phyloP scores from a whole-genome alignment of 176 grass and related monocot species.

The Aegilops speltoides region DNA sequence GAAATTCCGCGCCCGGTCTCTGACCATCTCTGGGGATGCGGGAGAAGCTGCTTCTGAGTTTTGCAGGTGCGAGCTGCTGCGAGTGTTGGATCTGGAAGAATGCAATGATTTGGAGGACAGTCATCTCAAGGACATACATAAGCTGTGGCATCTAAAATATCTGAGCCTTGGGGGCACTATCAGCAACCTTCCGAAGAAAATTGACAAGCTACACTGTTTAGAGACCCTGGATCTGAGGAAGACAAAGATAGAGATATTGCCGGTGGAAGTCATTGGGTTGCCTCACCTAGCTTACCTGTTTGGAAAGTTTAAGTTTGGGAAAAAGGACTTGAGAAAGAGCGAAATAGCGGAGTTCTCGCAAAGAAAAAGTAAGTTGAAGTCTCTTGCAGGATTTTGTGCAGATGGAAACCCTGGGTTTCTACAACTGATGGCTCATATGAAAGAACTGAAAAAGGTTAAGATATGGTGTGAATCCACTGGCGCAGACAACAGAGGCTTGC shows the following conservation, averaged over 20 bases:
- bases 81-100: slow-evolving; percentile 16
- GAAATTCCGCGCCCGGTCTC: slow-evolving; percentile 13
- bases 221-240: slow-evolving; percentile 13
- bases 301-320: slow-evolving; percentile 8
- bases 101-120: slow-evolving; percentile 4
- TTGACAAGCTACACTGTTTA: slow-evolving; percentile 6
- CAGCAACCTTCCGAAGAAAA: slow-evolving; percentile 10
- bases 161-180: slow-evolving; percentile 1
- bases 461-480: not conserved
- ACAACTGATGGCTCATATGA: slow-evolving; percentile 10
- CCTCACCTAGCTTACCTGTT: not conserved
- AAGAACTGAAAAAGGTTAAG: slow-evolving; percentile 7
- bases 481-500: not conserved
- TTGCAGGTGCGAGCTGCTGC: slow-evolving; percentile 5
- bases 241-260: not conserved
- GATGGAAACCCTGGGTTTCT: not conserved
- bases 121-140: slow-evolving; percentile 15
- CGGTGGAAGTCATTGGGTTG: not conserved
- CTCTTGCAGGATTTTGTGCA: not conserved
- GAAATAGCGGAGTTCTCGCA: not conserved
- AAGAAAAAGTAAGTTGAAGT: slow-evolving; percentile 10
- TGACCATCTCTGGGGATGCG: not conserved
- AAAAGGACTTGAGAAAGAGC: not conserved
- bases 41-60: not conserved
- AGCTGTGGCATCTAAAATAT: slow-evolving; percentile 9